Evolutionary conservation across 257 asterid species (phyloP).

Genomic region (Salvia hispanica): DNA sequence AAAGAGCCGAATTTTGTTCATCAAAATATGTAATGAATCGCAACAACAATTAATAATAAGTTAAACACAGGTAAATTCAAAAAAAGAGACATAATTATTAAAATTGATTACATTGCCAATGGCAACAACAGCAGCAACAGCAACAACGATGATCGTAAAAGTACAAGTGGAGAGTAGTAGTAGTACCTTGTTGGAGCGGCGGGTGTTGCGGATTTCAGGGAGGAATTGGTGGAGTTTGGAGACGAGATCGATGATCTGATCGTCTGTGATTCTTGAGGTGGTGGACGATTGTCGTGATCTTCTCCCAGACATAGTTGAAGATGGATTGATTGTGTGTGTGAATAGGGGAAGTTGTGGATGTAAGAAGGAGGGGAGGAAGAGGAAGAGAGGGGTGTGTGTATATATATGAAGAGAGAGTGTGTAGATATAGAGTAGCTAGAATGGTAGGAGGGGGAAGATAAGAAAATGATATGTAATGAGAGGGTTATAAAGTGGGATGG

Average conservation of each 20-base stretch:
- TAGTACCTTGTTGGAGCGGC: conserved; percentile 64
- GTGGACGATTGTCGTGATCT: conserved; percentile 57
- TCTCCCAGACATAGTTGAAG: conserved; percentile 58
- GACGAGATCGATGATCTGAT: conserved; percentile 66
- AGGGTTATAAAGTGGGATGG: conserved; percentile 42
- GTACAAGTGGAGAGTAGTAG: background rate
- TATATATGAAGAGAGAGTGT: conserved; percentile 3
- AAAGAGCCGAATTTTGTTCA: too few species aligned
- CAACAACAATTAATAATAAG: too few species aligned
- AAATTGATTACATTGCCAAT: too few species aligned
- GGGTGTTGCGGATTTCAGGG: conserved; percentile 60
- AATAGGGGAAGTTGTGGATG: conserved; percentile 6
- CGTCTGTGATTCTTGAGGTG: conserved; percentile 59
- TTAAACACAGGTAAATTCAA: too few species aligned
- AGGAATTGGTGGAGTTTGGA: conserved; percentile 72
- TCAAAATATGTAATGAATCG: too few species aligned
- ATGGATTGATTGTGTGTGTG: too few species aligned
- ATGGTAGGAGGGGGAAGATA: conserved; percentile 28
- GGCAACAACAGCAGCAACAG: too few species aligned
- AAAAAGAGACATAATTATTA: too few species aligned
- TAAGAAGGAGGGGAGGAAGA: conserved; percentile 23
- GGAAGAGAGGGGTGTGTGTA: conserved; percentile 19
- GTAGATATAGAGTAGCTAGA: conserved; percentile 28
- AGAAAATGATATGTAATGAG: conserved; percentile 39
- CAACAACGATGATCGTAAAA: background rate